Base-by-base conservation (phyloP, 176 grass and related monocot species). In the Secale cereale region DNA sequence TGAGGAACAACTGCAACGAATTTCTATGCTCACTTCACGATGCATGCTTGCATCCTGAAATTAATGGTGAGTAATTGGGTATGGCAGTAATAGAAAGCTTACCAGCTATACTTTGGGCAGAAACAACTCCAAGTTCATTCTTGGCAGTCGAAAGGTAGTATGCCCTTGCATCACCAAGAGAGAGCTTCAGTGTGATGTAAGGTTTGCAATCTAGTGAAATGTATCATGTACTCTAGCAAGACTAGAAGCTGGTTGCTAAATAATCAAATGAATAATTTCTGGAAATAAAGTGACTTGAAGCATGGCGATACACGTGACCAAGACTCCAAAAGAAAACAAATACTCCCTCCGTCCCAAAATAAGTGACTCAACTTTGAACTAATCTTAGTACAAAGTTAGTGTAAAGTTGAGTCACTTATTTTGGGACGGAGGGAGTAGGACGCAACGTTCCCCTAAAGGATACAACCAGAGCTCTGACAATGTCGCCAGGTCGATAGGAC, bases 111-210 rank as follows among this genome's bases (percentile, higher is more conserved):
- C 97, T 98, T 88, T 98, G 93, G 26, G 97, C 97, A 79, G 93
- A 94, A 76, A 95, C 97, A 19, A 98, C 93, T 72, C 97, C 93
- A 33, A 98, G 88, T 88, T 98, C 97, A 82, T 94, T 94, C 63
- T 95, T 87, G 1, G 97, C 97, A 20, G 97, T 98, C 25, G 97
- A 98, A 92, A 98, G 93, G 75, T 98, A 96, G 88, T 98, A 95
- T 17, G 93, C 93, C 85, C 93, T 94, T 89, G 97, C 97, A 91
- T 98, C 96, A 35, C 97, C 97, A 80, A 98, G 89, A 70, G 93
- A 98, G 65, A 98, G 93, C 97, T 98, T 91, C 57, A 69, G 11
- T 11, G 59, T 56, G 28, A 82, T 88, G 82, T 88, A 93, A 93
- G 94, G 86, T 70, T 86, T 35, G 22, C 89, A 91, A 72, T 37